phyloP scores from a whole-genome alignment of 345 rosid species.

The Acer negundo region DNA sequence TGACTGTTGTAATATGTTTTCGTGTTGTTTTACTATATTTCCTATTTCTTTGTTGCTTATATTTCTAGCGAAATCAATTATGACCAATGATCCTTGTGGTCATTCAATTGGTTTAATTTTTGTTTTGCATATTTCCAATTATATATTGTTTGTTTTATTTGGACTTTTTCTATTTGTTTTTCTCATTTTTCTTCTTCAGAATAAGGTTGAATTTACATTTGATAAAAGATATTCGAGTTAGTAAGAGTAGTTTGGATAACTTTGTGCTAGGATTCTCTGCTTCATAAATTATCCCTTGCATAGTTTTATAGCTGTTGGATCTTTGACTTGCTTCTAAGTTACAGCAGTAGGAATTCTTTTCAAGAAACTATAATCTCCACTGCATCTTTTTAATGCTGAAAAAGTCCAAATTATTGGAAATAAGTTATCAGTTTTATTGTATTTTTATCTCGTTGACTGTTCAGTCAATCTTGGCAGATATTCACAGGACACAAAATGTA shows the following conservation, averaged over 20 bases:
- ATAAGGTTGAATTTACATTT: conserved; percentile 19
- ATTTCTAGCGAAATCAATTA: neutral
- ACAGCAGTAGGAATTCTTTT: neutral
- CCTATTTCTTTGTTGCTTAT: neutral
- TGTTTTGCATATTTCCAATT: neutral
- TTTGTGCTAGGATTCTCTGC: neutral
- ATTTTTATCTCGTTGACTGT: neutral
- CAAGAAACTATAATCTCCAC: neutral
- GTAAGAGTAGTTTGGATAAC: conserved; percentile 6
- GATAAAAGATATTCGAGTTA: conserved; percentile 10
- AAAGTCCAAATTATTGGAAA: neutral
- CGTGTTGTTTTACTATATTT: neutral
- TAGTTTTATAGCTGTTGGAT: conserved; percentile 15
- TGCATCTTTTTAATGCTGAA: neutral
- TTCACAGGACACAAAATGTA: too few species aligned
- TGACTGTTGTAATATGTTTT: neutral
- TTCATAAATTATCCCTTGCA: neutral
- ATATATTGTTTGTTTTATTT: neutral
- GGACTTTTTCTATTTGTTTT: neutral
- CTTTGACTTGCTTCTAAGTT: conserved; percentile 9
- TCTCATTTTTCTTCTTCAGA: neutral
- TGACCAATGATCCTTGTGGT: neutral
- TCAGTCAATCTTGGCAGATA: neutral
- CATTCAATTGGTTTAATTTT: neutral
- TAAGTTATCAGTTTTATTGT: neutral